Percentiles rank a stretch among this genome's conserved stretches.
phyloP scores from a whole-genome alignment of 1,284 basidiomycete species.

The Cutaneotrichosporon daszewskae region DNA sequence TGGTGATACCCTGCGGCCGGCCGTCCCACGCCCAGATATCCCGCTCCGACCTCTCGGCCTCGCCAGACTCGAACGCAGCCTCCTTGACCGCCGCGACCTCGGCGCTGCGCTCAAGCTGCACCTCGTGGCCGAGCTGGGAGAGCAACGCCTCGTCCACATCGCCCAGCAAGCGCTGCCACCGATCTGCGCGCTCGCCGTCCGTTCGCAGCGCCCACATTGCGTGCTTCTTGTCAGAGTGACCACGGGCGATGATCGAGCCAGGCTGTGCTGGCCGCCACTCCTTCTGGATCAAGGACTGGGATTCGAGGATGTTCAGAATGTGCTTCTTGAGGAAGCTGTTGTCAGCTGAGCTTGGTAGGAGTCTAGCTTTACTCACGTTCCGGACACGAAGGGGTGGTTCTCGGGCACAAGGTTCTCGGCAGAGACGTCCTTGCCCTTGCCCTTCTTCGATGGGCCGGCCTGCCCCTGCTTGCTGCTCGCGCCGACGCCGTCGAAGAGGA shows the following conservation, averaged over 20 bases:
- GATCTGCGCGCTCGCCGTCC: background rate
- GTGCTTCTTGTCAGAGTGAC: conserved; percentile 2
- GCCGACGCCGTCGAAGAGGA: conserved; percentile 26
- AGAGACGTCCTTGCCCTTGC: conserved; percentile 9
- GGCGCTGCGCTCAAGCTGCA: background rate
- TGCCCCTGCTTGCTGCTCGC: background rate
- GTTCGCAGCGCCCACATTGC: conserved; percentile 10
- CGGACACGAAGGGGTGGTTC: conserved; percentile 37
- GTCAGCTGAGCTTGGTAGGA: conserved; percentile 3
- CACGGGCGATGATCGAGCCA: background rate
- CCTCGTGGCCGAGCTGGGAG: background rate
- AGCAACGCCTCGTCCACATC: conserved; percentile 7
- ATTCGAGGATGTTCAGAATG: conserved; percentile 34
- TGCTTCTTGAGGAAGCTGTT: conserved; percentile 38
- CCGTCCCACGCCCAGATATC: conserved; percentile 27
- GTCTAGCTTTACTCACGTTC: conserved; percentile 25
- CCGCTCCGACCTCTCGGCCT: conserved; percentile 16
- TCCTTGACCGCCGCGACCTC: conserved; percentile 2
- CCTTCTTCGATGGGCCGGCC: conserved; percentile 2
- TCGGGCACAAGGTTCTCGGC: conserved; percentile 19
- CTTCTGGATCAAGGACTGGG: conserved; percentile 32
- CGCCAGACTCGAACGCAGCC: background rate
- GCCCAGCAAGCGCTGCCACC: background rate
- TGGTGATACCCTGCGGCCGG: conserved; percentile 28
- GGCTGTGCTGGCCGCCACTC: conserved; percentile 3